These are phyloP conservation scores for Spinellus fusiger DNA, from an alignment of 192 early-diverging fungal species.

Conservation along the genomic window DNA sequence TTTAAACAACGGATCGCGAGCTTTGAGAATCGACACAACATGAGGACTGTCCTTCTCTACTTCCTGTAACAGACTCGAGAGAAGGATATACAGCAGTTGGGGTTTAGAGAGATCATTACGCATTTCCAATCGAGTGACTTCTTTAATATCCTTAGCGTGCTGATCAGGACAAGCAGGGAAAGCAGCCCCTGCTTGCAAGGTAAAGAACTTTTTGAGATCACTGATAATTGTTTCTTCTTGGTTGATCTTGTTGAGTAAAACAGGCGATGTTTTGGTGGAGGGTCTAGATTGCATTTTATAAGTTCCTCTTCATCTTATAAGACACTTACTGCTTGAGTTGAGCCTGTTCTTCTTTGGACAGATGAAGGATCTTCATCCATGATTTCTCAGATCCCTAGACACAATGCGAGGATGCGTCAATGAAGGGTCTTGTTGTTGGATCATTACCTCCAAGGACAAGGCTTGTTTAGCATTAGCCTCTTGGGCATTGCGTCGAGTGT, in stretches of 20 bases:
- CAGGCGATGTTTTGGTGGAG: background rate
- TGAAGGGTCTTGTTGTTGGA: too few species aligned
- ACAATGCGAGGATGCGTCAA: background rate
- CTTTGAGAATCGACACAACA: constrained; percentile 29
- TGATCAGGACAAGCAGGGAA: constrained; percentile 28
- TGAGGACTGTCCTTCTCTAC: constrained; percentile 22
- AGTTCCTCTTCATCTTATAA: background rate
- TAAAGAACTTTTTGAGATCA: constrained; percentile 52
- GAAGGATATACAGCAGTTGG: constrained; percentile 63
- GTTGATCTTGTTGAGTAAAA: constrained; percentile 11
- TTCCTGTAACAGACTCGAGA: constrained; percentile 57
- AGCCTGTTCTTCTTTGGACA: constrained; percentile 54
- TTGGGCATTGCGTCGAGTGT: too few species aligned
- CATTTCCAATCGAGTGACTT: constrained; percentile 81
- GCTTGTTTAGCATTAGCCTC: too few species aligned
- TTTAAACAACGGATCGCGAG: constrained; percentile 40
- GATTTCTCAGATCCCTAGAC: constrained; percentile 40
- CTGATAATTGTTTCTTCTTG: constrained; percentile 43
- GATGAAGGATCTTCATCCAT: constrained; percentile 57
- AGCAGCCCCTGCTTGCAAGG: background rate
- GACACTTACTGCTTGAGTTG: constrained; percentile 32
- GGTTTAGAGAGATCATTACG: constrained; percentile 74
- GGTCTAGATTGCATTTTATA: background rate
- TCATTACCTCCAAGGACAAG: too few species aligned
- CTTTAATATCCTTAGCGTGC: constrained; percentile 61